These are phyloP conservation scores for Aspergillus avenaceus DNA, from an alignment of 495 filamentous ascomycete species.

Conservation along the genomic window DNA sequence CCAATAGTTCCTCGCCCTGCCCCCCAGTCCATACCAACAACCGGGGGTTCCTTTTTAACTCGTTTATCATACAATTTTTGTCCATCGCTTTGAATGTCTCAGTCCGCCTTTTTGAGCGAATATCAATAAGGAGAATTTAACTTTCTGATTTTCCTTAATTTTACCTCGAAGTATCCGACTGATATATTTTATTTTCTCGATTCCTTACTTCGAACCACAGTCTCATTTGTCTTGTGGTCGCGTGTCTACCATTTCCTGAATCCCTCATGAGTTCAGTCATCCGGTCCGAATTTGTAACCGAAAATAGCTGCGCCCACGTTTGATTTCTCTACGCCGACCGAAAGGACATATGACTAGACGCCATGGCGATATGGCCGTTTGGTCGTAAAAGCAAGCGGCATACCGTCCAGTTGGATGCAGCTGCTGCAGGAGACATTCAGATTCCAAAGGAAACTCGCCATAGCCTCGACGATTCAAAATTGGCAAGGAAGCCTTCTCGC, in stretches of 20 bases:
- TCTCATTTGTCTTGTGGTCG: conserved; percentile 8
- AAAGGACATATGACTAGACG: conserved; percentile 21
- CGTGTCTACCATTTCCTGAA: conserved; percentile 8
- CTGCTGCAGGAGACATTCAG: conserved; percentile 25
- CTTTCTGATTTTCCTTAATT: background rate
- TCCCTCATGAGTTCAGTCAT: conserved; percentile 35
- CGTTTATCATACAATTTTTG: background rate
- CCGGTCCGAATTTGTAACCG: conserved; percentile 14
- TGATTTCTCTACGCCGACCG: conserved; percentile 41
- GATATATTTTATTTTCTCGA: background rate
- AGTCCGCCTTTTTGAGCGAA: conserved; percentile 1
- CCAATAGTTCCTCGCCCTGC: conserved; percentile 10
- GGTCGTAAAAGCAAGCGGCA: conserved; percentile 58
- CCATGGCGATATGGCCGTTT: conserved; percentile 78
- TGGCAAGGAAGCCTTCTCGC: conserved; percentile 38
- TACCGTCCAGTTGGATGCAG: conserved; percentile 40
- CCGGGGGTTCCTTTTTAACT: background rate
- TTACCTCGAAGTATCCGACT: background rate
- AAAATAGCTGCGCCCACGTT: conserved; percentile 18
- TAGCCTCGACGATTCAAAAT: conserved; percentile 15
- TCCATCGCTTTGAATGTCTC: conserved; percentile 12
- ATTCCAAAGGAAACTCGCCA: conserved; percentile 25
- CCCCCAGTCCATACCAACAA: conserved; percentile 4
- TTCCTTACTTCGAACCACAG: conserved; percentile 1
- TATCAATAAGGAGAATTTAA: background rate